Conservation (phyloP, 495 filamentous ascomycete genomes). For the Penicillium lividum region DNA sequence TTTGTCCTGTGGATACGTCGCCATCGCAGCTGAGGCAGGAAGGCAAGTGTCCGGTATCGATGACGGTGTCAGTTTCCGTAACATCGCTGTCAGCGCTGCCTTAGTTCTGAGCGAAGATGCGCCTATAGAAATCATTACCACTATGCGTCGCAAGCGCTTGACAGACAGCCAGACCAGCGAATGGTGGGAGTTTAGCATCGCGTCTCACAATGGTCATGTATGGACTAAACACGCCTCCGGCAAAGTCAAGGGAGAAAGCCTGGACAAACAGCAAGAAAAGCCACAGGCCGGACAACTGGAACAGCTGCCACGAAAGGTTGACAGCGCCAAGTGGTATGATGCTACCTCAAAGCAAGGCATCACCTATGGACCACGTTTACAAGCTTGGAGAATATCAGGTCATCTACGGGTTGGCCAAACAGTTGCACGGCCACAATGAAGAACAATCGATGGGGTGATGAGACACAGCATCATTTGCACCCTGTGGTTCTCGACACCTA, state of each 20-base stretch:
- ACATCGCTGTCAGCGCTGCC: conserved; percentile 20
- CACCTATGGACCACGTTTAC: too few relatives aligned
- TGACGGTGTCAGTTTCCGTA: conserved; percentile 29
- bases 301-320: not conserved
- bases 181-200: conserved; percentile 51
- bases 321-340: too few relatives aligned
- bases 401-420: too few relatives aligned
- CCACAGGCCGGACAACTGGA: too few relatives aligned
- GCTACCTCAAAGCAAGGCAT: too few relatives aligned
- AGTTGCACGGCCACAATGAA: too few relatives aligned
- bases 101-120: conserved; percentile 5
- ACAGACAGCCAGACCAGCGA: conserved; percentile 37
- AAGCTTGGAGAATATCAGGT: too few relatives aligned
- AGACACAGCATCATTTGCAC: too few relatives aligned
- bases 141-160: conserved; percentile 32
- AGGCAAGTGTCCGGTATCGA: conserved; percentile 41
- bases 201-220: conserved; percentile 34
- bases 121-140: conserved; percentile 36
- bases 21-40: conserved; percentile 49
- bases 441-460: too few relatives aligned
- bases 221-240: conserved; percentile 11
- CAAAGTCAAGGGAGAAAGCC: not conserved
- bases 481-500: too few relatives aligned
- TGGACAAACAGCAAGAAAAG: too few relatives aligned
- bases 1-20: conserved; percentile 31